Base-by-base conservation (phyloP, 306 rosid genomes). In the Ormosia emarginata region DNA sequence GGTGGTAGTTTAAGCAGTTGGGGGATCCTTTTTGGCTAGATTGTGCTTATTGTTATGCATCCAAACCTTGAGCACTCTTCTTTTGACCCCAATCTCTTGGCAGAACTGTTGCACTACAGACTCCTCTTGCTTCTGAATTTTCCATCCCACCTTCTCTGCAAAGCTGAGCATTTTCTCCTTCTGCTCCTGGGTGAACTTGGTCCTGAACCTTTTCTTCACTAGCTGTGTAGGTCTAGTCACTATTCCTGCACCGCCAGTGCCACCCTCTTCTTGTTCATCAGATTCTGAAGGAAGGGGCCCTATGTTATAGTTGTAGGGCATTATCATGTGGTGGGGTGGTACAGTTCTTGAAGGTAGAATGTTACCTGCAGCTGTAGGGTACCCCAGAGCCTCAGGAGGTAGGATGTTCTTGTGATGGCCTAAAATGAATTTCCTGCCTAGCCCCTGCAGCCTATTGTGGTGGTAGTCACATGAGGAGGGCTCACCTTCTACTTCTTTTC, bases 21-120 rank as follows among this genome's bases (percentile, higher is more conserved):
- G 40, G 37, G 66, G 66, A 9, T 53, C 82, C 14, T 85, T 88
- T 36, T 85, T 91, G 66, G 93, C 89, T 2, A 90, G 91, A 75
- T 79, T 92, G 75, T 86, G 92, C 69, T 92, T 92, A 55, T 92
- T 92, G 87, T 92, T 92, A 78, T 92, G 97, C 97, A 92, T 92
- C 97, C 97, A 92, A 82, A 92, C 97, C 88, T 92, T 92, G 63
- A 92, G 94, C 0, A 92, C 94, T 84, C 94, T 88, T 79, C 93
- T 85, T 64, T 86, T 92, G 14, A 92, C 88, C 2, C 97, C 97
- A 85, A 92, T 90, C 89, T 92, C 94, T 56, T 90, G 90, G 80
- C 97, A 92, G 89, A 92, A 85, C 14, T 90, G 92, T 59, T 90
- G 94, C 82, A 92, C 89, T 5, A 85, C 87, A 10, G 91, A 84